Evolutionary conservation across 495 filamentous ascomycete species (phyloP), one percentile per base, ranked within the genome.

Genomic region (Hypoxylon intermedium): DNA sequence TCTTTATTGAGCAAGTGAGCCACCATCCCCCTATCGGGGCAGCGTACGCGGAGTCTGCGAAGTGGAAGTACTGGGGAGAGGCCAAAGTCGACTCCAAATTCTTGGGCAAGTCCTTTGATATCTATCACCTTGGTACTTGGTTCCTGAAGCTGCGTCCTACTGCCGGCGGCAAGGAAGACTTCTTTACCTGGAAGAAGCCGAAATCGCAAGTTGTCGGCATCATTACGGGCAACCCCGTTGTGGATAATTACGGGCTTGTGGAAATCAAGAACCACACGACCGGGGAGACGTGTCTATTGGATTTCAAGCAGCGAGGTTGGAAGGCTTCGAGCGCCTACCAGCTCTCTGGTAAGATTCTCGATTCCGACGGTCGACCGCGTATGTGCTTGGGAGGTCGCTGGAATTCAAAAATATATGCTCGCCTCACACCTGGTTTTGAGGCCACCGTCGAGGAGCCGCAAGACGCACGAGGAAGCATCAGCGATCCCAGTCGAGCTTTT

Each of bases 141-240:
- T 98, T 98, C 75, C 79, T 98, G 57, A 89, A 84, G 65, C 79
- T 98, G 26, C 89, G 93, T 1, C 90, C 92, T 5, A 80, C 83
- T 4, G 82, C 85, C 12, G 91, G 90, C 2, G 86, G 85, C 4
- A 78, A 79, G 42, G 91, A 95, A 67, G 94, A 98, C 63, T 79
- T 97, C 4, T 98, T 95, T 74, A 97, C 93, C 1, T 98, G 94
- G 94, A 98, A 97, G 77, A 98, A 98, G 73, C 92, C 97, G 34
- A 98, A 91, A 3, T 95, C 93, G 11, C 94, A 92, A n/a, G 94
- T 98, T 2, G 85, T 98, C 23, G 94, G 94, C 53, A 98, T 98
- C 72, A 97, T 98, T 65, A 98, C 93, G 0, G 95, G 95, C 19
- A 93, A 89, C 53, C 94, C 94, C 5, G 91, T 90, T 0, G 92